These are phyloP conservation scores for Vigna unguiculata DNA, from an alignment of 306 rosid species.

Conservation along the genomic window DNA sequence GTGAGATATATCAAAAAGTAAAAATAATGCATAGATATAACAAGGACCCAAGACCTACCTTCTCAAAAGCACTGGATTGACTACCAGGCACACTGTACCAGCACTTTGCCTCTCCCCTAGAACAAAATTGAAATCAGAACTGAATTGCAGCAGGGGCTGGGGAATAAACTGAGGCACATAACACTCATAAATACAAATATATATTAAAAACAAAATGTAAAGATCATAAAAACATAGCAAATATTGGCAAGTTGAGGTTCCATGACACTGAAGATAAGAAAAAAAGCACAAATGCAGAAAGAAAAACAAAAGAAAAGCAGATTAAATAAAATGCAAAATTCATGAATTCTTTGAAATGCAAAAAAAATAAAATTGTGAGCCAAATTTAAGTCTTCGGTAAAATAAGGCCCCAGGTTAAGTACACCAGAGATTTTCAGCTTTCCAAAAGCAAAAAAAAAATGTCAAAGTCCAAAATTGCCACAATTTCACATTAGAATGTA, in stretches of 20 bases:
- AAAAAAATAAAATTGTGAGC: slow-evolving; percentile 18
- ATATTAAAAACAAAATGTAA: slow-evolving; percentile 11
- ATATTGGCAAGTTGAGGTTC: slow-evolving; percentile 19
- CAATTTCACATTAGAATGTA: slow-evolving; percentile 16
- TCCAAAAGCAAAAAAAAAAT: neutral
- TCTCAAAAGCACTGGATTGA: slow-evolving; percentile 86
- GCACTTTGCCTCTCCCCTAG: slow-evolving; percentile 99
- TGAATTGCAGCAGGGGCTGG: neutral
- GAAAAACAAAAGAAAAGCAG: neutral
- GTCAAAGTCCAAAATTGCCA: neutral
- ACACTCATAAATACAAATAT: slow-evolving; percentile 33
- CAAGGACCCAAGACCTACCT: slow-evolving; percentile 59
- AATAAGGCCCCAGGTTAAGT: neutral
- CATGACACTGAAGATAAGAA: slow-evolving; percentile 19
- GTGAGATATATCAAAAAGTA: neutral
- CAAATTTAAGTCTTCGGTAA: slow-evolving; percentile 34
- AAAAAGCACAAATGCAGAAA: slow-evolving; percentile 4
- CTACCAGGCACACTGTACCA: slow-evolving; percentile 99
- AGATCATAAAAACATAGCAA: slow-evolving; percentile 12
- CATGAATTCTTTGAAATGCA: slow-evolving; percentile 4
- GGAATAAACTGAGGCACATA: slow-evolving; percentile 15
- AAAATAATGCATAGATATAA: slow-evolving; percentile 30
- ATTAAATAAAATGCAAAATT: neutral
- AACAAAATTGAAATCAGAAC: slow-evolving; percentile 50
- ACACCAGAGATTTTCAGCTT: slow-evolving; percentile 4